These are phyloP conservation scores for Ceratobasidium sp. DNA, from an alignment of 1,284 basidiomycete genomes.

Conservation along the genomic window DNA sequence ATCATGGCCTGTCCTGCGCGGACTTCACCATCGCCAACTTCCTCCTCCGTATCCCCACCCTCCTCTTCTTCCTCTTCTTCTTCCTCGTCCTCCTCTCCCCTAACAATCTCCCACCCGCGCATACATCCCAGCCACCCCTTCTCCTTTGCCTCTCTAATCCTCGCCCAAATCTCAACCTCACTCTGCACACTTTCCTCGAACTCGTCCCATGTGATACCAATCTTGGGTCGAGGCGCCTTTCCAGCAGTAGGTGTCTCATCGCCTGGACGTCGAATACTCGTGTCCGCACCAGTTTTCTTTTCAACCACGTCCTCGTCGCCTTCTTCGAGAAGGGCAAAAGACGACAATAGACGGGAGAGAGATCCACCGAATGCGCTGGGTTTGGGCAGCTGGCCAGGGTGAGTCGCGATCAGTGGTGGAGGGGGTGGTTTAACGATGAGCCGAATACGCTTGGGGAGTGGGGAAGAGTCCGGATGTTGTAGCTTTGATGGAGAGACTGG, in stretches of 20 bases:
- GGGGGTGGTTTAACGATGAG: slow-evolving; percentile 29
- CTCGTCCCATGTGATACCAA: slow-evolving; percentile 30
- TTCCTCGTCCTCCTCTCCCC: slow-evolving; percentile 79
- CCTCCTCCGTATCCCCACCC: slow-evolving; percentile 71
- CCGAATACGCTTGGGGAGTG: slow-evolving; percentile 16
- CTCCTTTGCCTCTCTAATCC: slow-evolving; percentile 31
- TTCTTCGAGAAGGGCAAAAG: slow-evolving; percentile 52
- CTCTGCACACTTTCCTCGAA: slow-evolving; percentile 17
- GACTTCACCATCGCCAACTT: slow-evolving; percentile 73
- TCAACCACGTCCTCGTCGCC: slow-evolving; percentile 44
- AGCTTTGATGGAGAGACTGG: background rate
- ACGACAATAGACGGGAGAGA: slow-evolving; percentile 45
- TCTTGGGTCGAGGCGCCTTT: background rate
- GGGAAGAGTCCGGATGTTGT: background rate
- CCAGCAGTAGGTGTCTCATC: background rate
- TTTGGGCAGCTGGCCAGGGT: slow-evolving; percentile 15
- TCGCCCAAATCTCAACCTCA: slow-evolving; percentile 10
- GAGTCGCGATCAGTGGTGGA: slow-evolving; percentile 15
- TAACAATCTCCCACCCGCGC: slow-evolving; percentile 72
- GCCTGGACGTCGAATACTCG: background rate
- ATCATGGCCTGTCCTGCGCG: slow-evolving; percentile 48
- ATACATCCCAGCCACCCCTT: slow-evolving; percentile 51
- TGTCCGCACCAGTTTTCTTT: background rate
- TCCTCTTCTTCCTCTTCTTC: slow-evolving; percentile 61
- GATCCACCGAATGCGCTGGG: slow-evolving; percentile 25